phyloP scores from a whole-genome alignment of 495 filamentous ascomycete genomes.

The Bombardia bombarda region DNA sequence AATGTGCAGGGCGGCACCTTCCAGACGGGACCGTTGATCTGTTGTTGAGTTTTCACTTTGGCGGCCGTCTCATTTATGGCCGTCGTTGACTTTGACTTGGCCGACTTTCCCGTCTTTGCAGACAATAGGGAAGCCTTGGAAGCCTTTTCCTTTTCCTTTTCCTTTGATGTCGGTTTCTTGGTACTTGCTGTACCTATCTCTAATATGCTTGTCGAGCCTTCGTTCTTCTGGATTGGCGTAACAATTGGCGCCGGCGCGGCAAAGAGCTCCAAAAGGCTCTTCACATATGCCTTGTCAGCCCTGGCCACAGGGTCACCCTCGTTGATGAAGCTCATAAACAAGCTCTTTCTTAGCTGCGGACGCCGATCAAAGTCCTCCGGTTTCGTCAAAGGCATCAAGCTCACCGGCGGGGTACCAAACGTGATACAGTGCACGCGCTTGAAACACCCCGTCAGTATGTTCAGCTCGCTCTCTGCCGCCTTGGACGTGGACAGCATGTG shows the following conservation, averaged over 20 bases:
- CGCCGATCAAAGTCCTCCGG: slow-evolving; percentile 29
- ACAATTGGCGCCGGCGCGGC: slow-evolving; percentile 48
- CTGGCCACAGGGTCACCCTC: slow-evolving; percentile 75
- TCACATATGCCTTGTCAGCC: slow-evolving; percentile 67
- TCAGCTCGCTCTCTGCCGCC: slow-evolving; percentile 55
- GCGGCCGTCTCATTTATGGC: slow-evolving; percentile 3
- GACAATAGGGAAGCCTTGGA: slow-evolving; percentile 23
- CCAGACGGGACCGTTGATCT: slow-evolving; percentile 53
- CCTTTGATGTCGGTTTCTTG: not conserved
- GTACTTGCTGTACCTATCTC: too few species aligned
- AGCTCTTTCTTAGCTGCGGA: slow-evolving; percentile 44
- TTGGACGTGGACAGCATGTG: slow-evolving; percentile 61
- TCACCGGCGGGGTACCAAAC: slow-evolving; percentile 73
- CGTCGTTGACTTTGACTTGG: slow-evolving; percentile 10
- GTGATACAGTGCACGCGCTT: slow-evolving; percentile 73
- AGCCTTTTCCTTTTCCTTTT: slow-evolving; percentile 6
- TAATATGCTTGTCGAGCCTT: not conserved
- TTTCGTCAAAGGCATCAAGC: slow-evolving; percentile 56
- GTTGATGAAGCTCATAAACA: slow-evolving; percentile 73
- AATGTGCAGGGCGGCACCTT: slow-evolving; percentile 51
- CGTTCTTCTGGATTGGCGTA: slow-evolving; percentile 5
- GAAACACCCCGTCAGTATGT: slow-evolving; percentile 57
- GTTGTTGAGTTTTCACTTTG: too few species aligned
- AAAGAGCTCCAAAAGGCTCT: slow-evolving; percentile 62
- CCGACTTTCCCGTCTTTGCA: slow-evolving; percentile 20